These are phyloP conservation scores for Exophiala sp. DNA, from an alignment of 2,329 filamentous ascomycete species.

Conservation along the genomic window DNA sequence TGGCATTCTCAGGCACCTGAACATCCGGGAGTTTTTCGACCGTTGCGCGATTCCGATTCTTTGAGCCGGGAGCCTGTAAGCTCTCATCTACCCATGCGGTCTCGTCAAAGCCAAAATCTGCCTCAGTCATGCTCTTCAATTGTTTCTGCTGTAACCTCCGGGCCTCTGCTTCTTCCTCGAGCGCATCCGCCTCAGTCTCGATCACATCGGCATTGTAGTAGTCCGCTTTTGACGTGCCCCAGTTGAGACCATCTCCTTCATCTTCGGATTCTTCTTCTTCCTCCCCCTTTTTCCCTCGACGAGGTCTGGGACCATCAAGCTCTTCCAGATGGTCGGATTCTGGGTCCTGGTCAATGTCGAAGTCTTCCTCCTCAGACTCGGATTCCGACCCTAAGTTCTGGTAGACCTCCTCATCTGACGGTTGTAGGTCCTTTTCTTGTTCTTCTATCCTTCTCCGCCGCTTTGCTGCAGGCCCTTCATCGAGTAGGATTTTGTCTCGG, in stretches of 20 bases:
- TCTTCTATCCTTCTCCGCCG: slow-evolving; percentile 64
- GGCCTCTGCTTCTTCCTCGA: slow-evolving; percentile 89
- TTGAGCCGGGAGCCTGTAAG: slow-evolving; percentile 38
- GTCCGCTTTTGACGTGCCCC: slow-evolving; percentile 81
- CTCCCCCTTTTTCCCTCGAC: slow-evolving; percentile 25
- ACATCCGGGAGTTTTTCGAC: slow-evolving; percentile 81
- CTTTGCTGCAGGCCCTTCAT: slow-evolving; percentile 74
- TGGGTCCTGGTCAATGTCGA: slow-evolving; percentile 49
- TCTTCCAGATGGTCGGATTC: slow-evolving; percentile 43
- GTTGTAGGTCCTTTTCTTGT: slow-evolving; percentile 50
- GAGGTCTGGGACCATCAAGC: not conserved
- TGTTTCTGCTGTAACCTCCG: slow-evolving; percentile 86
- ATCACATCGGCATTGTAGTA: slow-evolving; percentile 86
- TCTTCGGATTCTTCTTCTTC: slow-evolving; percentile 50
- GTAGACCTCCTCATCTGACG: slow-evolving; percentile 58
- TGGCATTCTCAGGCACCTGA: slow-evolving; percentile 74
- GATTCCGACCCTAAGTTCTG: slow-evolving; percentile 41
- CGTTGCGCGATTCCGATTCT: slow-evolving; percentile 45
- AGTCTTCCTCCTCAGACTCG: slow-evolving; percentile 44
- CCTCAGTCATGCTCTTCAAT: slow-evolving; percentile 77
- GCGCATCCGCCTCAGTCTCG: slow-evolving; percentile 65
- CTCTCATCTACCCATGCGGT: slow-evolving; percentile 68
- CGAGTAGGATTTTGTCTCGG: slow-evolving; percentile 77
- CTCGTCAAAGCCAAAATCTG: slow-evolving; percentile 90
- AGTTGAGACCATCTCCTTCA: slow-evolving; percentile 60